Base-by-base conservation (phyloP, 257 asterid genomes). In the Primulina huaijiensis region DNA sequence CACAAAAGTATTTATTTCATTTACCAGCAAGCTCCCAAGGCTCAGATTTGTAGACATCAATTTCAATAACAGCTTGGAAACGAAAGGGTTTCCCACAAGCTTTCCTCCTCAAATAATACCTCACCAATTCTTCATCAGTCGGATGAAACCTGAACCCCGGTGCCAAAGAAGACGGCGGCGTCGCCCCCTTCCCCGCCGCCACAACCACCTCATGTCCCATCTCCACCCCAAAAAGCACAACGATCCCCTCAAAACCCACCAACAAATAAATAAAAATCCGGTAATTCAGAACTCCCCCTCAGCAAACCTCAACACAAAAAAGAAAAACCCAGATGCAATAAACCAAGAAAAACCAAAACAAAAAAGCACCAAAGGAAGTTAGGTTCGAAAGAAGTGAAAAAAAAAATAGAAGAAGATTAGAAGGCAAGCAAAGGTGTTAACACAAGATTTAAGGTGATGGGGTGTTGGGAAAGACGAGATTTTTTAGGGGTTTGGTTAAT, bases 71-170 rank as follows among this genome's bases (percentile, higher is more conserved):
- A 58, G 98, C 98, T 65, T 90, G 89, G 71, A 92, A 88, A 29
- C 96, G 75, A 63, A 92, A 90, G 30, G 96, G 96, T 84, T 82
- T 85, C 50, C 86, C 86, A 53, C 95, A 90, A 38, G 86, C 98
- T 77, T 90, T 92, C 80, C 98, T 80, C 86, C 90, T 86, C 60
- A 92, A 71, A 72, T 92, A 92, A 17, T 90, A 92, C 83, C 92
- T 79, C 40, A 92, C 98, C 62, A 92, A 59, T 76, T 92, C 98
- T 86, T 92, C 98, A 70, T 92, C 98, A 1, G 98, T 92, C 2
- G 98, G 98, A 67, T 92, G 98, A 60, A 92, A 92, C 84, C 98
- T 82, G 78, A 92, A 92, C 40, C 98, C 98, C 2, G 98, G 98
- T 0, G 98, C 98, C 74, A 92, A 78, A 43, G 93, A 87, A 4